Base-by-base conservation (phyloP, 352 stramenopile species). In the Phytophthora pinifolia region DNA sequence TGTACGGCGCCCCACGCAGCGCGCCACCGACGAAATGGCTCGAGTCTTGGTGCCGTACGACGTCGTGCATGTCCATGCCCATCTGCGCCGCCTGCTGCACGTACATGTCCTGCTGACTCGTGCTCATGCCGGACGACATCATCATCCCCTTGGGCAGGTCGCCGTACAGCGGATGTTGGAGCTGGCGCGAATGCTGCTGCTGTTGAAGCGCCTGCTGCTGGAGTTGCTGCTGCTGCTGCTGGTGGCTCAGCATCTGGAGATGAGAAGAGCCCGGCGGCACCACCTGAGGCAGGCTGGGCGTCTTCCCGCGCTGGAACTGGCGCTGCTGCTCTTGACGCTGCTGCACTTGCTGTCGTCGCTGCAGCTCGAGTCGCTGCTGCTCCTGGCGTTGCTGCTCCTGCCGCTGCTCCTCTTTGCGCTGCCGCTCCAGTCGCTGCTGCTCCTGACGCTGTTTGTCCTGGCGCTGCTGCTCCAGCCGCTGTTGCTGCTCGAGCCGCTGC, bases 41-140 rank as follows among this genome's bases (percentile, higher is more conserved):
- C 31, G 64, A 67, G 41, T 80, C 65, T 37, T 81, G 74, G 29
- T 77, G 66, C 5, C 74, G 69, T 46, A 76, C 65, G 15, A 82
- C 69, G 31, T 82, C 74, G 41, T 84, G 74, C 57, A 84, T 75
- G 18, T 84, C 72, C 57, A 84, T 78, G 9, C 72, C 63, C 63
- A 82, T 77, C 34, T 79, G 72, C 34, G 72, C 66, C 20, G 72
- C 57, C 38, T 82, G 72, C 39, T 82, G 72, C 14, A 31, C 60
- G 33, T 82, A 84, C 6, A 84, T 62, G 25, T 84, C 74, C 63
- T 84, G 71, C 34, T 81, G 74, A 15, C 39, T 53, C 6, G 58
- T 49, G 25, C 65, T 61, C 42, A 84, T 50, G 1, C 66, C 69
- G 20, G 65, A 66, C 34, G 67, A 67, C 68, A 83, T 76, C 13